Percentiles rank a stretch among this genome's conserved stretches.
Evolutionary conservation across 257 asterid genomes (phyloP).

Genomic region (Hygrophila difformis): DNA sequence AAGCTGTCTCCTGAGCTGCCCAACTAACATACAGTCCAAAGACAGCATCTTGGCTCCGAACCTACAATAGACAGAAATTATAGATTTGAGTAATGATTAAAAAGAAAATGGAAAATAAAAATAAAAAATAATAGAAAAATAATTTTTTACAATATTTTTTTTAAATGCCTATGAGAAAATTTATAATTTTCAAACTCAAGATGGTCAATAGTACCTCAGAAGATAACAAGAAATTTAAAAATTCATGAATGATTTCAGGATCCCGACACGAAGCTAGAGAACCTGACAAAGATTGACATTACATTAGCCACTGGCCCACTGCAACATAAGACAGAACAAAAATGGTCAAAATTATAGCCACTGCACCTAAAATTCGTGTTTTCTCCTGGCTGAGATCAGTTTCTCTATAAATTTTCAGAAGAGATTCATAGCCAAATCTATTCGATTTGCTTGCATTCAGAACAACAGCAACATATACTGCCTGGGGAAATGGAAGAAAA

Average conservation of each 20-base stretch:
- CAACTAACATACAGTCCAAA: constrained; percentile 57
- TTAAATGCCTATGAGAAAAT: no score
- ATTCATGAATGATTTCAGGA: constrained; percentile 61
- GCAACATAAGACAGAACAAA: constrained; percentile 2
- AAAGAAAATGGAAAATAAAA: no score
- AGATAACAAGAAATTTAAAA: constrained; percentile 62
- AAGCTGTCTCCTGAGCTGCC: constrained; percentile 68
- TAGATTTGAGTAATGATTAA: neutral
- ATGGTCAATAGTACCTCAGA: constrained; percentile 45
- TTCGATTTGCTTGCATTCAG: constrained; percentile 48
- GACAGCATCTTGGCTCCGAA: constrained; percentile 86
- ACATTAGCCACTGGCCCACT: constrained; percentile 18
- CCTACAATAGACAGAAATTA: constrained; percentile 32
- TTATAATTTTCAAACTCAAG: neutral
- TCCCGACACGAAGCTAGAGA: constrained; percentile 60
- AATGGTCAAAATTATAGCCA: constrained; percentile 5
- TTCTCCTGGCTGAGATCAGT: constrained; percentile 97
- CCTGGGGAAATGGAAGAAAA: constrained; percentile 38
- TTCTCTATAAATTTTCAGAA: constrained; percentile 68
- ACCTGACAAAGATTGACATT: constrained; percentile 32
- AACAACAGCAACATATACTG: constrained; percentile 79
- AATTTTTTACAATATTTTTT: no score
- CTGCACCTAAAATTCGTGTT: constrained; percentile 68
- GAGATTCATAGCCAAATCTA: constrained; percentile 73
- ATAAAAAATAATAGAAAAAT: no score